A percentile compares a stretch with the other conserved stretches of the same genome.
Conservation (phyloP, 2,329 filamentous ascomycete genomes). For the Coleophoma crateriformis region DNA sequence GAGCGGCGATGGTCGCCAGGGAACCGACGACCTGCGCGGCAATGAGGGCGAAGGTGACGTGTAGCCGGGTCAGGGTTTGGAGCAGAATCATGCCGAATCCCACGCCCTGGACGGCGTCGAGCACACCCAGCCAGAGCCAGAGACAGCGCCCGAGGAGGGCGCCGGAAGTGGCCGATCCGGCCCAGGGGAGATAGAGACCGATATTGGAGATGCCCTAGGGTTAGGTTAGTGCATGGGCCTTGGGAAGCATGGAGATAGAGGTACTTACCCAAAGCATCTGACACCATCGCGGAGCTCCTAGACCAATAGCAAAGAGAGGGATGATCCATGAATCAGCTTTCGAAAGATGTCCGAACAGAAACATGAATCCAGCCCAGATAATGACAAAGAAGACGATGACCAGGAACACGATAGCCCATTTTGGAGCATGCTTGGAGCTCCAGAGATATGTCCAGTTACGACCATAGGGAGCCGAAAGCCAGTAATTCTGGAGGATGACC, state of each 20-base stretch:
- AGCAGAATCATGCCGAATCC: slow-evolving; percentile 65
- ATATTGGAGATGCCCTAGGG: slow-evolving; percentile 44
- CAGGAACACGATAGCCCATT: slow-evolving; percentile 52
- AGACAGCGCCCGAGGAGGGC: slow-evolving; percentile 51
- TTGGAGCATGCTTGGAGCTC: slow-evolving; percentile 33
- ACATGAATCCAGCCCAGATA: slow-evolving; percentile 50
- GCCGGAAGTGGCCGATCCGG: slow-evolving; percentile 44
- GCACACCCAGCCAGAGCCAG: slow-evolving; percentile 63
- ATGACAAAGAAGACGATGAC: slow-evolving; percentile 47
- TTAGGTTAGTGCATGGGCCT: background rate
- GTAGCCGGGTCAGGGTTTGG: slow-evolving; percentile 58
- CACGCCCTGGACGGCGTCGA: slow-evolving; percentile 60
- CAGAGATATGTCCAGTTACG: slow-evolving; percentile 53
- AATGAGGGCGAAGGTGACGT: slow-evolving; percentile 57
- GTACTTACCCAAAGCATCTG: slow-evolving; percentile 54
- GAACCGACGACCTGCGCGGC: slow-evolving; percentile 57
- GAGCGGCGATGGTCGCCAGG: slow-evolving; percentile 54
- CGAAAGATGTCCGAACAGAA: slow-evolving; percentile 46
- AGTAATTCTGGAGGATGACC: slow-evolving; percentile 62
- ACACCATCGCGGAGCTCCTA: slow-evolving; percentile 60
- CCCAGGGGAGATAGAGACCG: slow-evolving; percentile 59
- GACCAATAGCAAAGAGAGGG: slow-evolving; percentile 61
- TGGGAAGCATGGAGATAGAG: background rate
- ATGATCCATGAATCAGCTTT: slow-evolving; percentile 60
- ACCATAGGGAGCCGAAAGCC: slow-evolving; percentile 59